Base-by-base conservation (phyloP, 306 rosid species). In the Psophocarpus tetragonolobus region DNA sequence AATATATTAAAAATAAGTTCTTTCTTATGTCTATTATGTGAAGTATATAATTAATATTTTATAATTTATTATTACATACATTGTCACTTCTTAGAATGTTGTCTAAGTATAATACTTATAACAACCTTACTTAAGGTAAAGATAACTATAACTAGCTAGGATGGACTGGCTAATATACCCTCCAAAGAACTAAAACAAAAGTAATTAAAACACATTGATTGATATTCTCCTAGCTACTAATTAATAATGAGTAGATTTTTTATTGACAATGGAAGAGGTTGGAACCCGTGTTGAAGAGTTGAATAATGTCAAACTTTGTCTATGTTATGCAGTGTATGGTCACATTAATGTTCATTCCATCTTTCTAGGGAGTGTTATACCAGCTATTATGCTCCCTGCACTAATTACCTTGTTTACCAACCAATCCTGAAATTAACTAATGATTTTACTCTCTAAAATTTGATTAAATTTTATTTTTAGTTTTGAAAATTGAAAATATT, bases 331-430 rank as follows among this genome's bases (percentile, higher is more conserved):
- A 87, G 82, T 20, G 71, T 50, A 39, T 80, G 20, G 1, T 93
- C 95, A 2, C 93, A 89, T 32, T 92, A 95, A 35, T 95, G 87
- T 47, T 83, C 91, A 7, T 35, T 85, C 97, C 93, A 89, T 5
- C 86, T 91, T 84, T 92, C 96, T 17, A 89, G 57, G 3, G 82
- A 87, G 41, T 95, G 93, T 73, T 45, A 89, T 83, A 0, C 93
- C 97, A 0, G 89, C 97, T 36, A 89, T 70, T 36, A 89, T 70
- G 15, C 96, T 88, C 87, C 97, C 88, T n/a, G 90, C 97, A 73
- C 95, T 94, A 97, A 94, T 94, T 39, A 85, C 93, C 76, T 87
- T 87, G 60, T 97, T 89, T 78, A 88, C 82, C 76, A 95, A 48
- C 97, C 97, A 92, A 39, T 85, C 85, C 89, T 83, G 68, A 62